Percentiles rank a stretch among this genome's conserved stretches.
These are phyloP conservation scores for Boletales sp. DNA, from an alignment of 768 basidiomycete genomes.

Conservation along the genomic window DNA sequence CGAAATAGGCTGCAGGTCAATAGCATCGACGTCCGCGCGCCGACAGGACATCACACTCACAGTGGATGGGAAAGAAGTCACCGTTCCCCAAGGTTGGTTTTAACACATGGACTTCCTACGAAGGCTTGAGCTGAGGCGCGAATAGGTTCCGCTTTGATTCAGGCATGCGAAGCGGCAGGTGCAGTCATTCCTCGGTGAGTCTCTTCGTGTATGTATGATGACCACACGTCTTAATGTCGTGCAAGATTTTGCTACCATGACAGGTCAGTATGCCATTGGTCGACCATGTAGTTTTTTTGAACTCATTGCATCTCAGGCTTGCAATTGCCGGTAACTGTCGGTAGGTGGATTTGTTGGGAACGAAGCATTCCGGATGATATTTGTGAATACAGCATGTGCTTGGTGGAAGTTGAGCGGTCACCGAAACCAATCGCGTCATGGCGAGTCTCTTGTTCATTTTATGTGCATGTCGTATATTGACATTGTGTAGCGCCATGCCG, in stretches of 20 bases:
- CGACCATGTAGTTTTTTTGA: neutral
- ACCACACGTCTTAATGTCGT: constrained; percentile 11
- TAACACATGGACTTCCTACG: neutral
- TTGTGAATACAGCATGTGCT: constrained; percentile 73
- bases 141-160: constrained; percentile 89
- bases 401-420: constrained; percentile 95
- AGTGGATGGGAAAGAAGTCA: constrained; percentile 96
- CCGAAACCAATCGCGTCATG: constrained; percentile 95
- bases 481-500: constrained; percentile 77
- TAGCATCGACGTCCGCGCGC: constrained; percentile 62
- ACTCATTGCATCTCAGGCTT: constrained; percentile 48
- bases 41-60: constrained; percentile 87
- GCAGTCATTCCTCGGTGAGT: constrained; percentile 73
- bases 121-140: constrained; percentile 8
- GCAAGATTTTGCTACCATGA: constrained; percentile 84
- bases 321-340: constrained; percentile 98
- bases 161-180: constrained; percentile 91
- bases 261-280: constrained; percentile 41
- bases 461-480: neutral
- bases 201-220: neutral
- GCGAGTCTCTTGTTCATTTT: constrained; percentile 36
- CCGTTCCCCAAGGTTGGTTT: constrained; percentile 86
- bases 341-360: constrained; percentile 40
- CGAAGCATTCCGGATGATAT: constrained; percentile 6
- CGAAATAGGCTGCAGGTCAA: constrained; percentile 50